These are phyloP conservation scores for Sarcocystis neurona DNA, from an alignment of 169 alveolate genomes.

Conservation along the genomic window DNA sequence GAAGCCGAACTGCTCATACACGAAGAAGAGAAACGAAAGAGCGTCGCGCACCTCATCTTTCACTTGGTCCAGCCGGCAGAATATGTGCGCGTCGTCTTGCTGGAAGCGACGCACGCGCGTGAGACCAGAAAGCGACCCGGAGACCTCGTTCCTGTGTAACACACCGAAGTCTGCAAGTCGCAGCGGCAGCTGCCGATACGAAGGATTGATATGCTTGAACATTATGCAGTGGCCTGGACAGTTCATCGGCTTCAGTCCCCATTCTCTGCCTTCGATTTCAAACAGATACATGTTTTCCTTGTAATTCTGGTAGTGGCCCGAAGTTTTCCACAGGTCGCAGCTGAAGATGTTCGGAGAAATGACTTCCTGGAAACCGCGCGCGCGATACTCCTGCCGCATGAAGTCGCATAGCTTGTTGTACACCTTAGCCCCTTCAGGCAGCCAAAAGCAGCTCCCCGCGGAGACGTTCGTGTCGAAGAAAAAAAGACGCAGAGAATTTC, in stretches of 20 bases:
- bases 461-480: conserved; percentile 92
- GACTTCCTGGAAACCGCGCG: conserved; percentile 82
- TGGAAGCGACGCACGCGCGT: conserved; percentile 98
- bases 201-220: conserved; percentile 85
- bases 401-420: conserved; percentile 94
- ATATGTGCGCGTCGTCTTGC: conserved; percentile 99
- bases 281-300: conserved; percentile 86
- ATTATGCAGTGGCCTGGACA: conserved; percentile 96
- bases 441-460: conserved; percentile 94
- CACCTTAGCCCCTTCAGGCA: conserved; percentile 95
- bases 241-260: conserved; percentile 99
- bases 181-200: conserved; percentile 97
- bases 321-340: conserved; percentile 91
- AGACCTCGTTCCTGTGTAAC: conserved; percentile 97
- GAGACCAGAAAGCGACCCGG: conserved; percentile 98
- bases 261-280: conserved; percentile 94
- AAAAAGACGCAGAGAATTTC: conserved; percentile 92
- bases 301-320: conserved; percentile 99
- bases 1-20: conserved; percentile 94
- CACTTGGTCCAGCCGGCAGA: conserved; percentile 95
- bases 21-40: conserved; percentile 91
- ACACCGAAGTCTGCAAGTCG: conserved; percentile 99
- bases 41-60: conserved; percentile 88
- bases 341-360: conserved; percentile 96
- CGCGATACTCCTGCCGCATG: conserved; percentile 88